These are phyloP conservation scores for Saccharomycopsis schoenii DNA, from an alignment of 805 yeast genomes.

Conservation along the genomic window DNA sequence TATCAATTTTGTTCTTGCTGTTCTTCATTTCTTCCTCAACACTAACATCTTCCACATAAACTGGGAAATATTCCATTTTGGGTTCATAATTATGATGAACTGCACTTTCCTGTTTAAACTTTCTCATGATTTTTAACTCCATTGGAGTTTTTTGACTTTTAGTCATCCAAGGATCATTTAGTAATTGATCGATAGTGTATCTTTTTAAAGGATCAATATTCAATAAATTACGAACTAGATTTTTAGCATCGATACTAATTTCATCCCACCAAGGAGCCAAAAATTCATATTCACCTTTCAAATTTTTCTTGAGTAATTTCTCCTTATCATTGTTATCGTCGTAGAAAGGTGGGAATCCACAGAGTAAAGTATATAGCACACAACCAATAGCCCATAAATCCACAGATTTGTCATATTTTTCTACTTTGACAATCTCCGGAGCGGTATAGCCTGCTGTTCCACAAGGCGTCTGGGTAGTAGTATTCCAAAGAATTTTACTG, in stretches of 20 bases:
- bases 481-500: conserved; percentile 45
- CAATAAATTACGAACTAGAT: conserved; percentile 53
- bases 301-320: conserved; percentile 54
- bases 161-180: conserved; percentile 58
- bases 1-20: background rate
- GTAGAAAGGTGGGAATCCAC: conserved; percentile 70
- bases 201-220: conserved; percentile 62
- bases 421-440: conserved; percentile 56
- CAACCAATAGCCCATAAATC: conserved; percentile 73
- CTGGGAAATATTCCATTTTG: conserved; percentile 9
- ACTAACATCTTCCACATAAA: background rate
- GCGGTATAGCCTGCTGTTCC: conserved; percentile 73
- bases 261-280: conserved; percentile 87
- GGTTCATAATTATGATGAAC: background rate
- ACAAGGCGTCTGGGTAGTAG: conserved; percentile 57
- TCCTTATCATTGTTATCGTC: conserved; percentile 55
- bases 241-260: conserved; percentile 59
- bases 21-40: background rate
- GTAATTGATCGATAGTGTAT: conserved; percentile 56
- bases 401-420: conserved; percentile 54
- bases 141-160: conserved; percentile 5
- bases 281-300: conserved; percentile 64
- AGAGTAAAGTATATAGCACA: conserved; percentile 54
- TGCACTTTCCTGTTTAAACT: background rate
- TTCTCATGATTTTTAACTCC: background rate